Conservation (phyloP, 2,329 filamentous ascomycete species). For the Exophiala phaeomuriformis region DNA sequence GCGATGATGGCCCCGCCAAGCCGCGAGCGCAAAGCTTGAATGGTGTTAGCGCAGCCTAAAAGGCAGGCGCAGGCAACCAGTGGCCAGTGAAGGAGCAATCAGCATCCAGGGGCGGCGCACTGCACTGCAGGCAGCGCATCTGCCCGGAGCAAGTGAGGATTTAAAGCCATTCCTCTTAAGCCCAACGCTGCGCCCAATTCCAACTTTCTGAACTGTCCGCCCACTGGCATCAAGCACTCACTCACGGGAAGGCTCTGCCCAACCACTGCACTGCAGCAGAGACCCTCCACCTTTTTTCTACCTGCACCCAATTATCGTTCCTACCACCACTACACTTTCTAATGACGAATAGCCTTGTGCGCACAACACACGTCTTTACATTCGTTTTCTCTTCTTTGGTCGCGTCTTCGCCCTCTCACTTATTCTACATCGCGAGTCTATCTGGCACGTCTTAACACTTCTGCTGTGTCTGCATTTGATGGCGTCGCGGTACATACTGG, state of each 20-base stretch:
- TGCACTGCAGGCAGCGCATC: constrained; percentile 5
- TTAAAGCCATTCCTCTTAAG: constrained; percentile 23
- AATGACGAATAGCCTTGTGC: neutral
- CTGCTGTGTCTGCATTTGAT: constrained; percentile 10
- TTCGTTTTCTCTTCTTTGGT: neutral
- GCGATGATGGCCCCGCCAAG: neutral
- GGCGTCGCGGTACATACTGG: constrained; percentile 9
- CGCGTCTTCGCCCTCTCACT: neutral
- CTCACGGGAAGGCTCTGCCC: neutral
- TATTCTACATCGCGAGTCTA: neutral
- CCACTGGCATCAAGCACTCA: neutral
- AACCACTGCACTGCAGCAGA: neutral
- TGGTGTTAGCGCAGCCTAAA: constrained; percentile 10
- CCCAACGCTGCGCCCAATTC: constrained; percentile 20
- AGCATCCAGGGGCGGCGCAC: constrained; percentile 16
- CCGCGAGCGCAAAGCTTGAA: constrained; percentile 13
- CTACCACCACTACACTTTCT: neutral
- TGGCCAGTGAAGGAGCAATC: constrained; percentile 16
- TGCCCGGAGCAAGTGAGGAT: constrained; percentile 19
- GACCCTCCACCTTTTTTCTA: neutral
- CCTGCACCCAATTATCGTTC: neutral
- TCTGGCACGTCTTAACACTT: neutral
- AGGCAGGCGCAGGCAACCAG: neutral
- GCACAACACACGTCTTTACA: neutral
- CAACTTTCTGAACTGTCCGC: constrained; percentile 9